Conservation (phyloP, 805 yeast species). For the Suhomyces kilbournensis region DNA sequence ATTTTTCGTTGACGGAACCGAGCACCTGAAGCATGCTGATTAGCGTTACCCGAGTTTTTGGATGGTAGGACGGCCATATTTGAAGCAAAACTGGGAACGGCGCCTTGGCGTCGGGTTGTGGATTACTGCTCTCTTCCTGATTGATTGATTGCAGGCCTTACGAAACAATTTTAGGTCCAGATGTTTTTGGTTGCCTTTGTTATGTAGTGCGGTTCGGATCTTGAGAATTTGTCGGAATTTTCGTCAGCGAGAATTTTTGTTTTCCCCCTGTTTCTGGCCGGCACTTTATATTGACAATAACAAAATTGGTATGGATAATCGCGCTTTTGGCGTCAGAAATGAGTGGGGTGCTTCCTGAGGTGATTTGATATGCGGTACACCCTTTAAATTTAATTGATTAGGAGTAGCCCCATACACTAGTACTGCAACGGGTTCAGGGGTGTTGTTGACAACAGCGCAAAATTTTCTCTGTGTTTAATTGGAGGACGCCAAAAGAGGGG, state of each 20-base stretch:
- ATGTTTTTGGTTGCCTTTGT: constrained; percentile 2
- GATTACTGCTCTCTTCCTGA: neutral
- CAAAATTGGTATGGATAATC: neutral
- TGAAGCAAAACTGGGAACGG: neutral
- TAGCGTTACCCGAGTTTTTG: constrained; percentile 29
- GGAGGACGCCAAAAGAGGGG: neutral
- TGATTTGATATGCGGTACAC: neutral
- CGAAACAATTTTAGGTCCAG: neutral
- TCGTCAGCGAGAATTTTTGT: constrained; percentile 14
- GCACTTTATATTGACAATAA: neutral
- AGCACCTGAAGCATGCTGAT: constrained; percentile 45
- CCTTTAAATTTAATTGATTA: constrained; percentile 12
- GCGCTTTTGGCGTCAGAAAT: constrained; percentile 5
- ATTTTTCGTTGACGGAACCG: constrained; percentile 93
- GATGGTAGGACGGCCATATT: constrained; percentile 42
- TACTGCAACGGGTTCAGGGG: constrained; percentile 1
- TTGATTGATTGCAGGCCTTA: neutral
- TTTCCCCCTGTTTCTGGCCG: constrained; percentile 10
- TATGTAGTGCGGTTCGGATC: constrained; percentile 27
- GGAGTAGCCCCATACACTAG: constrained; percentile 7
- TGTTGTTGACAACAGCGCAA: constrained; percentile 8
- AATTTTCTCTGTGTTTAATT: constrained; percentile 5
- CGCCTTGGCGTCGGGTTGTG: neutral
- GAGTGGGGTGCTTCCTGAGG: constrained; percentile 1
- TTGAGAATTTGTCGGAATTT: constrained; percentile 8